Conservation (phyloP, 2,329 filamentous ascomycete genomes). For the Trichoderma polysporum region DNA sequence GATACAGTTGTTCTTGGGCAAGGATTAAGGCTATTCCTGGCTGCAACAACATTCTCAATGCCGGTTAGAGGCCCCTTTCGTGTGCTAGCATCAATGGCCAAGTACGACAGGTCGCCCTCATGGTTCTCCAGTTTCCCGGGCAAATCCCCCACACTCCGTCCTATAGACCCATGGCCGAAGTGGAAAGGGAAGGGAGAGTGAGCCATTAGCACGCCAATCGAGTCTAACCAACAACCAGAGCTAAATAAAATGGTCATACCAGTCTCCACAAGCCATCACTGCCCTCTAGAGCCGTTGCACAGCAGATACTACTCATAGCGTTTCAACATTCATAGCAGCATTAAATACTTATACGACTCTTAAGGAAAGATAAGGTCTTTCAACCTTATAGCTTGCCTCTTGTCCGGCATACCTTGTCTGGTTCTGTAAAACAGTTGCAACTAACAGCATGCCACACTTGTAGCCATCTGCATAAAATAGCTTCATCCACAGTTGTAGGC, state of each 20-base stretch:
- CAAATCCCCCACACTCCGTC: conserved; percentile 4
- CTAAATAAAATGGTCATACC: background rate
- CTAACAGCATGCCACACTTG: background rate
- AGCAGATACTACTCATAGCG: background rate
- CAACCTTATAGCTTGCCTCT: background rate
- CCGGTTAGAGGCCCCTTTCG: background rate
- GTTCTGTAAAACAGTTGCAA: background rate
- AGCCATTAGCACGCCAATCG: background rate
- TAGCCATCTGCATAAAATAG: background rate
- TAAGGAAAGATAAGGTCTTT: background rate
- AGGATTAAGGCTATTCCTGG: background rate
- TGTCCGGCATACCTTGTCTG: background rate
- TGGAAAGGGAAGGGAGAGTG: background rate
- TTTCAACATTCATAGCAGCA: background rate
- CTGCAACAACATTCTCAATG: background rate
- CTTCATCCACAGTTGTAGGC: background rate
- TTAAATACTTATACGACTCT: background rate
- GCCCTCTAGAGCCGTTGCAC: too few species aligned
- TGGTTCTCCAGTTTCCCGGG: conserved; percentile 2
- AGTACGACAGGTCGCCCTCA: background rate
- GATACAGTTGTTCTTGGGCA: background rate
- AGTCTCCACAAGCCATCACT: too few species aligned
- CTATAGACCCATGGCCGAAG: background rate
- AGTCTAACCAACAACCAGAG: conserved; percentile 2
- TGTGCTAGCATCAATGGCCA: background rate